Conservation (phyloP, 306 rosid species). For the Quercus dentata region DNA sequence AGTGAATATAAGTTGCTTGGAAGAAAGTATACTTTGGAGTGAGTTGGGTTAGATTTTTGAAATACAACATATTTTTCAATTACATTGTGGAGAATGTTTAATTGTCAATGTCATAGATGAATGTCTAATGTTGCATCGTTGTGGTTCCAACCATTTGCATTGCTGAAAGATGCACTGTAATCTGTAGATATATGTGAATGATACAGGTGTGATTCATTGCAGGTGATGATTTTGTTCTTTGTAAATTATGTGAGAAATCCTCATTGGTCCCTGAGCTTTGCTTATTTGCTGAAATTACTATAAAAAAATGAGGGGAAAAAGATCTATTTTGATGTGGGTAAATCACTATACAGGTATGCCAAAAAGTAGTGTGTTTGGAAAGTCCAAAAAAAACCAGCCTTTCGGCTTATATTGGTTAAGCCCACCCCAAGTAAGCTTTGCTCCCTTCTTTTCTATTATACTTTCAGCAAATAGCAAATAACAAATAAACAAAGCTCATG, state of each 20-base stretch:
- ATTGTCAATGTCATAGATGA: not conserved
- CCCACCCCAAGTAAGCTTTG: too few species aligned
- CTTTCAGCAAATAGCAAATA: too few species aligned
- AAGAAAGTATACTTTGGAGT: not conserved
- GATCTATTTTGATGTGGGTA: too few species aligned
- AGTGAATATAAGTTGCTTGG: not conserved
- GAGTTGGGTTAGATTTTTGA: not conserved
- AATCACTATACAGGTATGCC: too few species aligned
- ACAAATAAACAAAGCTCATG: too few species aligned
- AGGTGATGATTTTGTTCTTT: conserved; percentile 79
- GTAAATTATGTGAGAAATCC: conserved; percentile 87
- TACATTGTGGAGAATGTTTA: not conserved
- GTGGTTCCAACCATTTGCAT: not conserved
- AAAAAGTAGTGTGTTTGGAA: too few species aligned
- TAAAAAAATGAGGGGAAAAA: too few species aligned
- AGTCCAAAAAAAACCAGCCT: too few species aligned
- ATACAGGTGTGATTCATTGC: conserved; percentile 26
- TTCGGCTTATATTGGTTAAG: too few species aligned
- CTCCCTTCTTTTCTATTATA: too few species aligned
- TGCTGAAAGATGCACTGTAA: not conserved
- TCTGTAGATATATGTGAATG: not conserved
- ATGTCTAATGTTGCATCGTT: not conserved
- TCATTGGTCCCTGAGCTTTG: conserved; percentile 36
- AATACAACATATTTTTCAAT: too few species aligned
- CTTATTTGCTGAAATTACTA: too few species aligned